Conservation (phyloP, 1,284 basidiomycete species). For the Melampsora larici-populina region DNA sequence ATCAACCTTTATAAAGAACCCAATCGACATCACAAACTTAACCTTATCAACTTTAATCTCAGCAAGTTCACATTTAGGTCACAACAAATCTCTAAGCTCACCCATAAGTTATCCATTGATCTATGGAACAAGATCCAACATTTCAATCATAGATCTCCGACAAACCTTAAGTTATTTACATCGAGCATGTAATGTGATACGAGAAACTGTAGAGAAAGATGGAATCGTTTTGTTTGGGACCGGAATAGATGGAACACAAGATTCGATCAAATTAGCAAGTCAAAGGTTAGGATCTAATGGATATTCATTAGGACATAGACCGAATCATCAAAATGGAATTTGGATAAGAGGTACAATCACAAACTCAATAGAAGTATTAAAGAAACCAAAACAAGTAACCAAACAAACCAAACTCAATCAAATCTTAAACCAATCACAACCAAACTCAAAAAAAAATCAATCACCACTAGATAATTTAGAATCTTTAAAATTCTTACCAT, state of each 20-base stretch:
- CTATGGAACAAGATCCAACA: conserved; percentile 83
- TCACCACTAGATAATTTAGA: conserved; percentile 5
- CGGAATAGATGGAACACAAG: conserved; percentile 15
- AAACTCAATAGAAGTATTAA: conserved; percentile 68
- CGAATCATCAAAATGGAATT: conserved; percentile 59
- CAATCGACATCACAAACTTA: conserved; percentile 63
- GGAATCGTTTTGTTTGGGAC: conserved; percentile 74
- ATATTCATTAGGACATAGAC: conserved; percentile 65
- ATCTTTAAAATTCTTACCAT: conserved; percentile 28
- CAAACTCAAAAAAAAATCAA: background rate
- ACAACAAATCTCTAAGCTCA: conserved; percentile 75
- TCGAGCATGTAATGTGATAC: conserved; percentile 80
- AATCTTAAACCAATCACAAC: background rate
- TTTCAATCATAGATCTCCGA: conserved; percentile 93
- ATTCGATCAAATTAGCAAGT: conserved; percentile 72
- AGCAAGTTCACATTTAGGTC: conserved; percentile 89
- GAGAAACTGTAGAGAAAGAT: conserved; percentile 73
- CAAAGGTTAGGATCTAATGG: conserved; percentile 70
- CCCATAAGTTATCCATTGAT: conserved; percentile 88
- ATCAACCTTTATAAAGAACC: conserved; percentile 67
- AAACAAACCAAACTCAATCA: conserved; percentile 4
- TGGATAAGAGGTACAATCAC: conserved; percentile 95
- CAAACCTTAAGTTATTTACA: conserved; percentile 86
- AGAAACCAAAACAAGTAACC: conserved; percentile 48
- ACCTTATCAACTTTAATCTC: conserved; percentile 87